Evolutionary conservation across 2,329 filamentous ascomycete genomes (phyloP), one percentile per base, ranked within the genome.

Genomic region (Septoria linicola): DNA sequence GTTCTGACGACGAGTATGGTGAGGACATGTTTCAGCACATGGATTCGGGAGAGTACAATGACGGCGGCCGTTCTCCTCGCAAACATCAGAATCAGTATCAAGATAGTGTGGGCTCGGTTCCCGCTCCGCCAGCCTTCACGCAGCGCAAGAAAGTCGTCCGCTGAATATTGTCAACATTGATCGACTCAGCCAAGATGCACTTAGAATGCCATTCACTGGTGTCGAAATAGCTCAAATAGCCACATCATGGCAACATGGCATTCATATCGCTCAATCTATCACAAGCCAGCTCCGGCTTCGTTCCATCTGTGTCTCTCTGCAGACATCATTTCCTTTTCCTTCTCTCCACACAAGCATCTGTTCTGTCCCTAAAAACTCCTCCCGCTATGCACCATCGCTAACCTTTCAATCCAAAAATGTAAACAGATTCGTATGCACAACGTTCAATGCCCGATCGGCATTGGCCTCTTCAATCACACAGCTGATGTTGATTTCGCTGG

Each of bases 401-500:
- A 23, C 23, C 25, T 16, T 16, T 55, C 42, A 89, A 57, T 96
- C 91, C 65, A 96, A 78, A 72, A 96, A 97, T 1, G 91, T 96
- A 69, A 99, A 97, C 51, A 99, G 81, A 74, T 91, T 92, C 16
- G 93, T 97, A 70, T 99, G 93, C 59, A 99, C 79, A 65, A 97
- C 89, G 68, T 95, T 97, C 78, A 99, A 87, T 25, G 93, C 93
- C 61, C 93, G 83, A 61, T 91, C 89, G 17, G 93, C 91, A 67
- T 97, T 90, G 59, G 85, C 79, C 60, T 89, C 89, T 64, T 95
- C 89, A 68, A 99, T 95, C 39, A 99, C 93, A 67, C 93, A 99
- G 8, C 90, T 96, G 54, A 99, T 99, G 71, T 97, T 99, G 73
- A 99, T 99, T 76, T 99, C 93, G 68, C 91, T 96, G 20, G 93